These are phyloP conservation scores for Pythium oligandrum DNA, from an alignment of 352 stramenopile genomes.

Conservation along the genomic window DNA sequence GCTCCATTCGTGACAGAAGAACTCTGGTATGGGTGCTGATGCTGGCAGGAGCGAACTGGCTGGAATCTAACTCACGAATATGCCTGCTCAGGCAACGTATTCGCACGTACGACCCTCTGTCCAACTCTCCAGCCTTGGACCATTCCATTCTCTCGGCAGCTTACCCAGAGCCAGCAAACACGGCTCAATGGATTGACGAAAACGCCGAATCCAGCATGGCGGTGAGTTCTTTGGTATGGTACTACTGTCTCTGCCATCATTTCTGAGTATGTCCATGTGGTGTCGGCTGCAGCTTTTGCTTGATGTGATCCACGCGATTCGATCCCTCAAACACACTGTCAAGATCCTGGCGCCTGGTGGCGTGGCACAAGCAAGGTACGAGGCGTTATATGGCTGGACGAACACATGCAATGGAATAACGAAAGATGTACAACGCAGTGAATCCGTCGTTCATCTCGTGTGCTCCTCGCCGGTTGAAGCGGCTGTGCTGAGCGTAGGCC, in stretches of 20 bases:
- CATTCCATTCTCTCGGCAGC: constrained; percentile 59
- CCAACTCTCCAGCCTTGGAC: constrained; percentile 12
- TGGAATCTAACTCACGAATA: neutral
- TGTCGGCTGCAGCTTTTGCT: constrained; percentile 44
- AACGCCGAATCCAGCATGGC: constrained; percentile 15
- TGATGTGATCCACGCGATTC: constrained; percentile 91
- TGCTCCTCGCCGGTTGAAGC: constrained; percentile 4
- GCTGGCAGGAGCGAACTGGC: no score
- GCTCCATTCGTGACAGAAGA: constrained; percentile 99
- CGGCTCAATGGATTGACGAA: constrained; percentile 25
- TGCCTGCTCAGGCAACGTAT: constrained; percentile 47
- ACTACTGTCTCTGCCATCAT: no score
- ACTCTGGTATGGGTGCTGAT: constrained; percentile 87
- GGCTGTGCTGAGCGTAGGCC: constrained; percentile 4
- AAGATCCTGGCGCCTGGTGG: constrained; percentile 62
- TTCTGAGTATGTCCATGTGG: no score
- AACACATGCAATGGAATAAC: no score
- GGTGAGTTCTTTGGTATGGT: constrained; percentile 5
- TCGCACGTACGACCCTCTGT: constrained; percentile 37
- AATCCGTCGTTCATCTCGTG: constrained; percentile 4
- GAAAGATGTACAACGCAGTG: constrained; percentile 2
- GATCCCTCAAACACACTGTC: constrained; percentile 87
- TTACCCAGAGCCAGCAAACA: constrained; percentile 85
- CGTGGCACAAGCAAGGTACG: constrained; percentile 10
- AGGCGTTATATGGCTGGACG: no score